Conservation (phyloP, 176 grass and related monocot genomes). For the Coix lacrymajobi region DNA sequence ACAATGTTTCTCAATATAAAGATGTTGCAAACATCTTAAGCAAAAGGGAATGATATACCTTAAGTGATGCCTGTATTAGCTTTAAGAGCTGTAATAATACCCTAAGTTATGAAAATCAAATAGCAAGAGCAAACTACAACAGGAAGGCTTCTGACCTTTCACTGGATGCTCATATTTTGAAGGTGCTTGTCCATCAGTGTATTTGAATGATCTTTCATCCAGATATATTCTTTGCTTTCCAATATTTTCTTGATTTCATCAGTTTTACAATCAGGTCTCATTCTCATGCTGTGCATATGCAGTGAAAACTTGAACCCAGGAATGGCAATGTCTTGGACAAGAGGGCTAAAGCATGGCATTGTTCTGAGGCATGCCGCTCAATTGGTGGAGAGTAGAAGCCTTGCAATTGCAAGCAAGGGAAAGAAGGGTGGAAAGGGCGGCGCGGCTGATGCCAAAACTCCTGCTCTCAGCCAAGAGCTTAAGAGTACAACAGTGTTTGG, state of each 20-base stretch:
- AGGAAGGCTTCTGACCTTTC: not conserved
- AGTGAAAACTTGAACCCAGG: slow-evolving; percentile 11
- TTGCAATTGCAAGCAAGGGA: slow-evolving; percentile 66
- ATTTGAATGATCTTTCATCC: not conserved
- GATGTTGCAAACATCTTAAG: not conserved
- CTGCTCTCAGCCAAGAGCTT: slow-evolving; percentile 68
- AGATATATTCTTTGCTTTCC: not conserved
- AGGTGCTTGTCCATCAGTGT: not conserved
- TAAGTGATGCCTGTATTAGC: not conserved
- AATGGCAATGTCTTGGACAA: slow-evolving; percentile 56
- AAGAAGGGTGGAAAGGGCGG: slow-evolving; percentile 82
- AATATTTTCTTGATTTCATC: not conserved
- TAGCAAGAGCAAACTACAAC: not conserved
- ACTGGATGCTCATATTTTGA: not conserved
- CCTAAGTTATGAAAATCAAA: not conserved
- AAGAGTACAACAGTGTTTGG: slow-evolving; percentile 80
- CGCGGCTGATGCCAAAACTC: slow-evolving; percentile 49
- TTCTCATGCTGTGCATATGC: slow-evolving; percentile 10
- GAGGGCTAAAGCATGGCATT: slow-evolving; percentile 20
- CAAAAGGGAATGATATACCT: not conserved
- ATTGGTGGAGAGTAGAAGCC: slow-evolving; percentile 36
- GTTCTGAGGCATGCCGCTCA: slow-evolving; percentile 28
- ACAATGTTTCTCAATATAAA: not conserved
- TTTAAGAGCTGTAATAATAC: not conserved
- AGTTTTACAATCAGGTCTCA: not conserved